These are phyloP conservation scores for Hippophae tibetana DNA, from an alignment of 306 rosid genomes.

Conservation along the genomic window DNA sequence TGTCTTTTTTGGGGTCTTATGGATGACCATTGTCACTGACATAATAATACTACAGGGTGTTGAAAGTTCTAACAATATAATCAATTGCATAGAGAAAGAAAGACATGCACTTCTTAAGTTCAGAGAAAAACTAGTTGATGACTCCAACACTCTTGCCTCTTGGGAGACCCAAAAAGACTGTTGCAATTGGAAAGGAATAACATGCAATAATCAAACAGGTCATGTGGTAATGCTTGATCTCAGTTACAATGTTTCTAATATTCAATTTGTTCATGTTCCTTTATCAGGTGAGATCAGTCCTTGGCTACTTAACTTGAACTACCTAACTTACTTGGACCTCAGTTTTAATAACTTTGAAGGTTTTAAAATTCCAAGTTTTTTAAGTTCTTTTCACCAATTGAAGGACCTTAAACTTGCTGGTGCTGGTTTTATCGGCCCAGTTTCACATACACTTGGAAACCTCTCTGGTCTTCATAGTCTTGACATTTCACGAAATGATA, in stretches of 20 bases:
- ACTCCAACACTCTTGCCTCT: constrained; percentile 1
- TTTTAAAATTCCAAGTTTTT: constrained; percentile 5
- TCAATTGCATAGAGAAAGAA: constrained; percentile 6
- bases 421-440: not conserved
- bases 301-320: constrained; percentile 14
- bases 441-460: constrained; percentile 16
- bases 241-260: not conserved
- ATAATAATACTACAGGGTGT: not conserved
- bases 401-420: constrained; percentile 3
- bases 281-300: constrained; percentile 10
- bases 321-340: constrained; percentile 13
- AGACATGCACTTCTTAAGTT: constrained; percentile 15
- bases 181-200: constrained; percentile 19
- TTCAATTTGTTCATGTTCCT: not conserved
- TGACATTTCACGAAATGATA: not conserved
- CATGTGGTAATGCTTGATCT: constrained; percentile 14
- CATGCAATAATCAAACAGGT: constrained; percentile 10
- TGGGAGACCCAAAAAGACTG: constrained; percentile 16
- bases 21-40: not conserved
- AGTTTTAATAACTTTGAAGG: constrained; percentile 9
- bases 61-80: not conserved
- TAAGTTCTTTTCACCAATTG: constrained; percentile 7
- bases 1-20: not conserved
- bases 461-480: constrained; percentile 13
- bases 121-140: constrained; percentile 7